These are phyloP conservation scores for Ormosia emarginata DNA, from an alignment of 306 rosid species.

Conservation along the genomic window DNA sequence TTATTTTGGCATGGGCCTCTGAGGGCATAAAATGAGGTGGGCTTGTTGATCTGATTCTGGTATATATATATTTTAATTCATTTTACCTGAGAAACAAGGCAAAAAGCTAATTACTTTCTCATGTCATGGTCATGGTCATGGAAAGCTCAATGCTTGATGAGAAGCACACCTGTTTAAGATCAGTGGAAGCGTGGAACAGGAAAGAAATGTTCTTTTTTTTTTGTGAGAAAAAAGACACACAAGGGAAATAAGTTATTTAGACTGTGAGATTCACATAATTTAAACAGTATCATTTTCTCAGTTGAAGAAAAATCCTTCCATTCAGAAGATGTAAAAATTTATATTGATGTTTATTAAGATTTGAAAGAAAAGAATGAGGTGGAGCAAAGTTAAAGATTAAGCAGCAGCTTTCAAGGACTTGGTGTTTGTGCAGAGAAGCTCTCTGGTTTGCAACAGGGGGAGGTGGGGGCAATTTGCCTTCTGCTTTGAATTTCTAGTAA, in stretches of 20 bases:
- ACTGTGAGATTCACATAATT: too few relatives aligned
- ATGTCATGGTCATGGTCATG: neutral
- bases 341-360: neutral
- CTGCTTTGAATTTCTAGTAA: too few relatives aligned
- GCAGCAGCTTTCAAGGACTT: too few relatives aligned
- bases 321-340: too few relatives aligned
- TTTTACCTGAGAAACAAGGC: neutral
- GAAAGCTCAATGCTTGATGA: neutral
- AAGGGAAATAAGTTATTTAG: neutral
- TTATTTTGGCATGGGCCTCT: neutral
- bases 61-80: too few relatives aligned
- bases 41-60: neutral
- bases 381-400: too few relatives aligned
- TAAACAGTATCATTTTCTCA: too few relatives aligned
- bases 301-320: too few relatives aligned
- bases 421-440: too few relatives aligned
- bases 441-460: too few relatives aligned
- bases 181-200: neutral
- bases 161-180: neutral
- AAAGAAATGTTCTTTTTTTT: neutral
- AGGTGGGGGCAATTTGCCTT: too few relatives aligned
- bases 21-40: neutral
- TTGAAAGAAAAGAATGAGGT: neutral
- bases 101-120: neutral
- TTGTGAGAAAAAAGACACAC: neutral